Percentiles rank a stretch among this genome's conserved stretches.
Conservation (phyloP, 306 rosid genomes). For the Lathyrus tuberosus region DNA sequence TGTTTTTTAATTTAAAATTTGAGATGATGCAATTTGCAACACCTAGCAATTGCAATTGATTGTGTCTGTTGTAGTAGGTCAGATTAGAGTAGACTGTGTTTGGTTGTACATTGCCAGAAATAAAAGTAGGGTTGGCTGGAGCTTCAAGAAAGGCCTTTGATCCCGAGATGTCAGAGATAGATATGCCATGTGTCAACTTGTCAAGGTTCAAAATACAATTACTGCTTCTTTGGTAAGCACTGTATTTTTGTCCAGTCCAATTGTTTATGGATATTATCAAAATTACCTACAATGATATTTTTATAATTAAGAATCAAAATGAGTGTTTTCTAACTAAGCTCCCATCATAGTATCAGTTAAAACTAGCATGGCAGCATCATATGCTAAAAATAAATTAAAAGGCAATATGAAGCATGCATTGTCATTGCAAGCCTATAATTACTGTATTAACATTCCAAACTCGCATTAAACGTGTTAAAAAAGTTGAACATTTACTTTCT, state of each 20-base stretch:
- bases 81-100: conserved; percentile 32
- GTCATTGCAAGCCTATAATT: no score
- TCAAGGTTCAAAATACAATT: no score
- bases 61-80: conserved; percentile 10
- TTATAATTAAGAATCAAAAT: no score
- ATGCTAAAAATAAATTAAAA: neutral
- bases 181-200: neutral
- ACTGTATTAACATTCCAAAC: no score
- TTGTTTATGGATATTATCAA: no score
- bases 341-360: no score
- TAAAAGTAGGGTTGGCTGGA: conserved; percentile 33
- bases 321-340: no score
- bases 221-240: no score
- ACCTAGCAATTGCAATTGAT: conserved; percentile 24
- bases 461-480: neutral
- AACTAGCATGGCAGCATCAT: neutral
- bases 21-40: conserved; percentile 6
- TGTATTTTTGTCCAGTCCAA: no score
- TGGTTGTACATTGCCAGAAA: conserved; percentile 30
- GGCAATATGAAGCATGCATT: neutral
- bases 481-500: neutral
- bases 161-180: conserved; percentile 52
- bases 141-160: conserved; percentile 34
- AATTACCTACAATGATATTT: no score
- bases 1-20: conserved; percentile 4